Conservation (phyloP, 768 basidiomycete species). For the Rhizopogon vulgaris region DNA sequence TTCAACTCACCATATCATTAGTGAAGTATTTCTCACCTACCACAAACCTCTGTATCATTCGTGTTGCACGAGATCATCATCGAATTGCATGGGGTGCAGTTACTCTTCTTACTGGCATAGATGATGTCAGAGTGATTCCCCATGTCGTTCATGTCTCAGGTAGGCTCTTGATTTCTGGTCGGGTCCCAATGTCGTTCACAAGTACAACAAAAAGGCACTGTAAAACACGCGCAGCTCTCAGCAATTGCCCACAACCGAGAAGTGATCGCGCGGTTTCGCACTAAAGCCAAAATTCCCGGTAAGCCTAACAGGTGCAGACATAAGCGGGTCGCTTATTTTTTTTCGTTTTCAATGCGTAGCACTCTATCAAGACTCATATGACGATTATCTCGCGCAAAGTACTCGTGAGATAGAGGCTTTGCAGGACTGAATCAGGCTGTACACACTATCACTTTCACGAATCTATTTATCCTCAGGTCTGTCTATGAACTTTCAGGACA, state of each 20-base stretch:
- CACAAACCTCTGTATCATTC: conserved; percentile 75
- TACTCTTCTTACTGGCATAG: conserved; percentile 43
- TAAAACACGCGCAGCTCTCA: conserved; percentile 77
- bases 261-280: conserved; percentile 62
- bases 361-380: conserved; percentile 53
- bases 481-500: too few relatives aligned
- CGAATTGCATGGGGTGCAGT: conserved; percentile 49
- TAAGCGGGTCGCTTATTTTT: neutral
- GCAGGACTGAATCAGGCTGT: conserved; percentile 40
- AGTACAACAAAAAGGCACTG: conserved; percentile 53
- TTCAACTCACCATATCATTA: conserved; percentile 19
- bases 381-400: conserved; percentile 50
- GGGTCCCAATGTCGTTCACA: neutral
- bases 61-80: conserved; percentile 79
- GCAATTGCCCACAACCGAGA: conserved; percentile 48
- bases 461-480: too few relatives aligned
- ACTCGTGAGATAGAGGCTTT: conserved; percentile 57
- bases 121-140: conserved; percentile 57
- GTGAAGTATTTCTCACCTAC: conserved; percentile 87
- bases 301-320: conserved; percentile 8
- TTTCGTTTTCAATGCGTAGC: conserved; percentile 25
- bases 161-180: conserved; percentile 24
- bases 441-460: too few relatives aligned
- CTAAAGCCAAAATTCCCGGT: conserved; percentile 49
- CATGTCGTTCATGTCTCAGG: conserved; percentile 80